These are phyloP conservation scores for Puccinia hordei DNA, from an alignment of 1,284 basidiomycete genomes.

Conservation along the genomic window DNA sequence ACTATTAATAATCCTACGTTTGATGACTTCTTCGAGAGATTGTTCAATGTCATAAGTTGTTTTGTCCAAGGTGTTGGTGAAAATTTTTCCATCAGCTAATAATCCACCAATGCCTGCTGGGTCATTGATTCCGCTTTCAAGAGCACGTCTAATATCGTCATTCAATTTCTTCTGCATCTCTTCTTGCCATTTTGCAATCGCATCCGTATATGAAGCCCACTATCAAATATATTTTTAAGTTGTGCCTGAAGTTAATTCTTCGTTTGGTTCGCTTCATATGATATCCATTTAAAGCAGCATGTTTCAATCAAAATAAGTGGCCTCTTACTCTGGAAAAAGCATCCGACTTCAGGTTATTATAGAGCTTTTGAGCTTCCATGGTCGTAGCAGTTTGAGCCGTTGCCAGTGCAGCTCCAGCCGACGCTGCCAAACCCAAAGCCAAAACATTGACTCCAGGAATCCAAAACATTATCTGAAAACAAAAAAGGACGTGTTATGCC, in stretches of 20 bases:
- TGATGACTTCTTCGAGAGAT: conserved; percentile 6
- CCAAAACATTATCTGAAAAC: not conserved
- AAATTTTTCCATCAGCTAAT: not conserved
- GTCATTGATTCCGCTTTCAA: conserved; percentile 27
- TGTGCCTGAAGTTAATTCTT: not conserved
- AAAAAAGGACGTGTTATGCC: not conserved
- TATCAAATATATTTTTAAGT: not conserved
- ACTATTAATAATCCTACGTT: conserved; percentile 1
- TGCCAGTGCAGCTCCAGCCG: not conserved
- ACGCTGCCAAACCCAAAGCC: not conserved
- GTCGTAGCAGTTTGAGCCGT: conserved; percentile 8
- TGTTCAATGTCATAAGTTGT: conserved; percentile 18
- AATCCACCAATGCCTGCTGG: not conserved
- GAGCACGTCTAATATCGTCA: not conserved
- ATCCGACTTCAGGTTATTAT: conserved; percentile 27
- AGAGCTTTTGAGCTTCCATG: not conserved
- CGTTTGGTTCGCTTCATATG: not conserved
- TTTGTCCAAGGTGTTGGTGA: conserved; percentile 11
- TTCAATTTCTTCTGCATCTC: conserved; percentile 3
- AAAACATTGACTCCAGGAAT: not conserved
- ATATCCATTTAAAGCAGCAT: not conserved
- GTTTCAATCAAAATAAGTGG: not conserved
- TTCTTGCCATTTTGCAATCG: conserved; percentile 16
- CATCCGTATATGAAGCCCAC: conserved; percentile 32
- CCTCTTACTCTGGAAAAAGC: conserved; percentile 34